These are phyloP conservation scores for Yamadazyma sp. DNA, from an alignment of 1,139 yeast genomes.

Conservation along the genomic window DNA sequence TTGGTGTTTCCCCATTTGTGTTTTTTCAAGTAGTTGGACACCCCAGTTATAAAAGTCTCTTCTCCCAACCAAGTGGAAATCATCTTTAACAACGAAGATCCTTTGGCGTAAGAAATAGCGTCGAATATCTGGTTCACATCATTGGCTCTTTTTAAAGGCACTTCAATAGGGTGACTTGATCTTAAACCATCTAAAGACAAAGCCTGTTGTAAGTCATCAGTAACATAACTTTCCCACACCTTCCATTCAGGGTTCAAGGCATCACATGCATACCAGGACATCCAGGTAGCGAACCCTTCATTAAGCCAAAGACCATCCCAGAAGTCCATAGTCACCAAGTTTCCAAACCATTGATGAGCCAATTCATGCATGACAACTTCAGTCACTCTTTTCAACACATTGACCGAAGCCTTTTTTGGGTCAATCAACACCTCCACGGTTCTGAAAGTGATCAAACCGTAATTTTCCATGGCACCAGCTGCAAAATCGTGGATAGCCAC, in stretches of 20 bases:
- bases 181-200: conserved; percentile 52
- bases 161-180: conserved; percentile 60
- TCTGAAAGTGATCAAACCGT: conserved; percentile 58
- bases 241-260: conserved; percentile 58
- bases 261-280: conserved; percentile 53
- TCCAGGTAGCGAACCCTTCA: conserved; percentile 65
- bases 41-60: conserved; percentile 70
- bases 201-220: conserved; percentile 52
- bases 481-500: conserved; percentile 59
- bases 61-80: conserved; percentile 72
- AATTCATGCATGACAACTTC: conserved; percentile 62
- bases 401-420: conserved; percentile 42
- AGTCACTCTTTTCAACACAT: conserved; percentile 51
- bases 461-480: conserved; percentile 65
- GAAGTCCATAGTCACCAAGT: conserved; percentile 62
- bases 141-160: conserved; percentile 52
- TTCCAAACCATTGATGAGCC: conserved; percentile 70
- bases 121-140: conserved; percentile 61
- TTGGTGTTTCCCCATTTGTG: conserved; percentile 80
- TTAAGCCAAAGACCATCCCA: conserved; percentile 67
- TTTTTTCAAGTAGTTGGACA: conserved; percentile 66
- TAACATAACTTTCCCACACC: conserved; percentile 53
- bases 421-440: conserved; percentile 53
- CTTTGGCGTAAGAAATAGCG: conserved; percentile 71
- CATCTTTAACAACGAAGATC: conserved; percentile 79